Evolutionary conservation across 2,329 filamentous ascomycete species (phyloP).

Genomic region (Talaromyces funiculosus): DNA sequence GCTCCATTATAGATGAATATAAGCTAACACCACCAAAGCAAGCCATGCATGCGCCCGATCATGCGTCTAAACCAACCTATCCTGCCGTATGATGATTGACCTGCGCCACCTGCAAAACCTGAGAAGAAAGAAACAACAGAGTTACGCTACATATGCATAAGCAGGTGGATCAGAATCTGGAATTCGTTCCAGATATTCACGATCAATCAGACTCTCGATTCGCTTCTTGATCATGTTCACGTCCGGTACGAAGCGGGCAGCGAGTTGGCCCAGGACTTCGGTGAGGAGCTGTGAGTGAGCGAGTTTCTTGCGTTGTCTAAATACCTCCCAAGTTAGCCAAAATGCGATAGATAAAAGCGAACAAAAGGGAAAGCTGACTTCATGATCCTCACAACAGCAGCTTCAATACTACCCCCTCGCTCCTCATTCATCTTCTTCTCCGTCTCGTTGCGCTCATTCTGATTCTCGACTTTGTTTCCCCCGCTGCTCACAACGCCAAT

Average conservation of each 20-base stretch:
- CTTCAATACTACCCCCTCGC: slow-evolving; percentile 46
- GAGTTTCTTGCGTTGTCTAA: slow-evolving; percentile 45
- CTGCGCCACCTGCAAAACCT: slow-evolving; percentile 1
- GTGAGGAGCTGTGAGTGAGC: slow-evolving; percentile 46
- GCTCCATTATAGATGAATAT: neutral
- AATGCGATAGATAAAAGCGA: neutral
- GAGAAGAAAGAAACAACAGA: neutral
- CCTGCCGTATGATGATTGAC: neutral
- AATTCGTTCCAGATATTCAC: slow-evolving; percentile 47
- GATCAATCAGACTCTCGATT: slow-evolving; percentile 50
- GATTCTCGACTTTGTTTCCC: slow-evolving; percentile 77
- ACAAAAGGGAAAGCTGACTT: slow-evolving; percentile 36
- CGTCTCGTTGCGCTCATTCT: slow-evolving; percentile 50
- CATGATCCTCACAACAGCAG: slow-evolving; percentile 50
- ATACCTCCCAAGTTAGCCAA: neutral
- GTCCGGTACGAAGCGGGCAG: slow-evolving; percentile 46
- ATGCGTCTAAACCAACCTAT: neutral
- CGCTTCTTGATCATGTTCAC: slow-evolving; percentile 50
- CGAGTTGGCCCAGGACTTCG: slow-evolving; percentile 46
- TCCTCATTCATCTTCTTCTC: slow-evolving; percentile 48
- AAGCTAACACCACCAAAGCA: neutral
- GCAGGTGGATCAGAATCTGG: slow-evolving; percentile 38
- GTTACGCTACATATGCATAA: slow-evolving; percentile 41
- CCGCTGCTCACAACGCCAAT: slow-evolving; percentile 72
- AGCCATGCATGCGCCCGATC: slow-evolving; percentile 5